Evolutionary conservation across 805 yeast genomes (phyloP).

Genomic region (Kazachstania kunashirensis): DNA sequence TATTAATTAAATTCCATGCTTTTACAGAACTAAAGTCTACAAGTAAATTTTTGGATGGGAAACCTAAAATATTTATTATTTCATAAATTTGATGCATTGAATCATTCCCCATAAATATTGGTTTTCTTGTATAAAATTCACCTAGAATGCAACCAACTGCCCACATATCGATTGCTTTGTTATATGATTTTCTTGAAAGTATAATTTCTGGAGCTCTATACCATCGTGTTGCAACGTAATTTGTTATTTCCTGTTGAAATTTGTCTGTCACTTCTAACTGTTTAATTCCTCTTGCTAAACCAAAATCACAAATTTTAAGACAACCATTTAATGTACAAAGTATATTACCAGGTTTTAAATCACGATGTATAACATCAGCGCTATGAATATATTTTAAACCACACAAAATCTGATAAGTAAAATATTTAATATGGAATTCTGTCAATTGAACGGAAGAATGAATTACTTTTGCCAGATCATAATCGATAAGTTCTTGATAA

Average conservation of each 20-base stretch:
- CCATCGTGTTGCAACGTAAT: slow-evolving; percentile 92
- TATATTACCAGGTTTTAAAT: slow-evolving; percentile 85
- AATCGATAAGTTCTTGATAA: slow-evolving; percentile 76
- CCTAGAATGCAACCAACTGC: slow-evolving; percentile 86
- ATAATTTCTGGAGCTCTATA: slow-evolving; percentile 90
- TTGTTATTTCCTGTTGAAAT: slow-evolving; percentile 44
- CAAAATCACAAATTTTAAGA: slow-evolving; percentile 87
- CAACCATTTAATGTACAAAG: slow-evolving; percentile 64
- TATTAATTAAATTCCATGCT: slow-evolving; percentile 39
- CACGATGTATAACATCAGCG: slow-evolving; percentile 88
- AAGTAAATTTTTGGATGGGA: slow-evolving; percentile 47
- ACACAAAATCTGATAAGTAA: slow-evolving; percentile 72
- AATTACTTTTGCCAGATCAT: slow-evolving; percentile 73
- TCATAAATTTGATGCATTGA: slow-evolving; percentile 61
- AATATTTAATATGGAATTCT: slow-evolving; percentile 72
- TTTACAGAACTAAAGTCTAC: slow-evolving; percentile 36
- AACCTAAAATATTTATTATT: slow-evolving; percentile 61
- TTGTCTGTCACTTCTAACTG: slow-evolving; percentile 9
- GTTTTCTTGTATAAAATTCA: slow-evolving; percentile 72
- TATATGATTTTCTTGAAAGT: slow-evolving; percentile 47
- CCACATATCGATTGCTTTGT: slow-evolving; percentile 81
- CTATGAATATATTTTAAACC: slow-evolving; percentile 85
- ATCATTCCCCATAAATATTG: slow-evolving; percentile 69
- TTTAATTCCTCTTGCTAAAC: slow-evolving; percentile 72
- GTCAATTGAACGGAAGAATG: slow-evolving; percentile 67